Evolutionary conservation across 305 asterid species (phyloP), one percentile per base, ranked within the genome.

Genomic region (Salvia sclarea): DNA sequence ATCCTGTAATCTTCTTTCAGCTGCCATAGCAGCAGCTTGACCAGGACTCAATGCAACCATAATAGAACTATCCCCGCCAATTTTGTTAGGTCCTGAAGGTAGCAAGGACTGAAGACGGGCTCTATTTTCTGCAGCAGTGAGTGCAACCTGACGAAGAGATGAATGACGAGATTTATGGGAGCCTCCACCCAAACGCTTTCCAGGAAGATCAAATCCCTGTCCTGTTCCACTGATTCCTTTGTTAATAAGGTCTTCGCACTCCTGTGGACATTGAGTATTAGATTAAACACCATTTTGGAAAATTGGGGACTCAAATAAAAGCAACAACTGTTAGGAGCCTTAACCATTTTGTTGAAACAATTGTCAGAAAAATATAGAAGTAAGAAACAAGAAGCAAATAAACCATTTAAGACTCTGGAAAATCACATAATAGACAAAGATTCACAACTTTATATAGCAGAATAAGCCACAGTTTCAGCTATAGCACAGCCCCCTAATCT

Each of bases 11-110:
- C 98, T 90, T 83, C 97, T 88, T 81, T 89, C 98, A 8, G 97
- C 97, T 73, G 98, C 98, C 97, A 90, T 90, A 71, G 95, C 97
- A 75, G 98, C 98, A 66, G 98, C 97, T 84, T 90, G 96, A 33
- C 58, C 71, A 40, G 98, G 97, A 76, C 83, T 86, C 60, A 92
- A 91, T 21, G 92, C 82, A 69, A 48, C 76, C 93, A 81, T 92
- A 64, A 87, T 78, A 65, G 91, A 81, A 67, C 74, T 82, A 74
- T 92, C 95, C 49, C 97, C 98, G n/a, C 96, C 98, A 14, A 92
- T 79, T 75, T 73, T 85, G 52, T 82, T 84, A 58, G 97, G 89
- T 48, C 97, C 98, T 60, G 94, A 78, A 66, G 95, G 97, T 63
- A 90, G 73, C 83, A 92, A 77, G n/a, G 82, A 70, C 24, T 79